These are phyloP conservation scores for Rhodotorula sp. DNA, from an alignment of 1,284 basidiomycete species.

Conservation along the genomic window DNA sequence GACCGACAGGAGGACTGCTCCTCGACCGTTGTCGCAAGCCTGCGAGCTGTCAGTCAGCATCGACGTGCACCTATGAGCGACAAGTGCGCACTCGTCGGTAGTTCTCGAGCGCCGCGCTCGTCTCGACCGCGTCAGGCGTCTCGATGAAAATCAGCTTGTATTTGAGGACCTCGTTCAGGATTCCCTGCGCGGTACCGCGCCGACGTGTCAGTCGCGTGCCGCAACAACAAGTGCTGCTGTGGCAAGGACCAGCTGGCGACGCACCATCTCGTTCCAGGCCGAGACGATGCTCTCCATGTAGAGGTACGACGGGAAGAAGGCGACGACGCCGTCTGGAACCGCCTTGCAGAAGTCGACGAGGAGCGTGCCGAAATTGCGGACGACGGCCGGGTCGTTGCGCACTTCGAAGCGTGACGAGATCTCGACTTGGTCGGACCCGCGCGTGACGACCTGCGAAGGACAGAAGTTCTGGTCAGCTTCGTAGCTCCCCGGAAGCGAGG, in stretches of 20 bases:
- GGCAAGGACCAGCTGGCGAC: too few relatives aligned
- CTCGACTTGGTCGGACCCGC: conserved; percentile 96
- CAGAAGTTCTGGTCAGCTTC: background rate
- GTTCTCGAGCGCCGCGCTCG: conserved; percentile 95
- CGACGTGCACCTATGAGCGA: background rate
- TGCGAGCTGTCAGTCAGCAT: conserved; percentile 45
- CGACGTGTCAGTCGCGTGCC: conserved; percentile 5
- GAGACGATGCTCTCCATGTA: conserved; percentile 99
- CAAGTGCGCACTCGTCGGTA: conserved; percentile 72
- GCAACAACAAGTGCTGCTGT: background rate
- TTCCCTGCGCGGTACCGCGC: conserved; percentile 62
- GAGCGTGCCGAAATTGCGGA: conserved; percentile 97
- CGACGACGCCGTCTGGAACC: conserved; percentile 98
- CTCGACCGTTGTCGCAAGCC: conserved; percentile 98
- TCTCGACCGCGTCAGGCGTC: conserved; percentile 98
- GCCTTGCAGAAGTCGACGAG: conserved; percentile 97
- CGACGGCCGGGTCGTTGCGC: conserved; percentile 97
- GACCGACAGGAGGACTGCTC: conserved; percentile 93
- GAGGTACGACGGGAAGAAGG: conserved; percentile 98
- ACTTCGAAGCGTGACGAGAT: conserved; percentile 99
- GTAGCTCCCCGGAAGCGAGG: conserved; percentile 12
- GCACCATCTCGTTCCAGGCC: conserved; percentile 99
- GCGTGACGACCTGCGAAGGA: conserved; percentile 78
- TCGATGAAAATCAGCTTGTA: conserved; percentile 99
- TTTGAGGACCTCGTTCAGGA: conserved; percentile 99